Base-by-base conservation (phyloP, 768 basidiomycete species). In the Psilocybe subaeruginosa region DNA sequence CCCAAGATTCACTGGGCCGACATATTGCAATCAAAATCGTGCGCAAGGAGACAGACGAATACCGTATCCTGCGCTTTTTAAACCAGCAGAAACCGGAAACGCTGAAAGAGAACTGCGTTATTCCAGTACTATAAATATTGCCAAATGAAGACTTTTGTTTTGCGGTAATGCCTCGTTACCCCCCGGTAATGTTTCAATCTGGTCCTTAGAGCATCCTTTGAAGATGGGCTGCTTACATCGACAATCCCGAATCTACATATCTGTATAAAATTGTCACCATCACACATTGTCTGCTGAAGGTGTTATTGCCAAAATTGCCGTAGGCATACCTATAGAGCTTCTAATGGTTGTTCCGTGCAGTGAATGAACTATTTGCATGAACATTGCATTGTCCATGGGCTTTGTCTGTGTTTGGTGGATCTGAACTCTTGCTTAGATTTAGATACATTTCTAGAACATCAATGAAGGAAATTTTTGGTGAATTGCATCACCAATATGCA, bases 11-110 rank as follows among this genome's bases (percentile, higher is more conserved):
- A n/a, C 14, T 16, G 7, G 19, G 19, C n/a, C 51, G 60, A 2
- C 72, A 72, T 53, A 68, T 75, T 14, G 73, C 69, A 2, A 66
- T 75, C 11, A 74, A 75, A 52, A 30, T 68, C 9, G 66, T 71
- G n/a, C n/a, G n/a, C n/a, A n/a, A n/a, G n/a, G n/a, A n/a, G n/a
- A n/a, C n/a, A n/a, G n/a, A n/a, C n/a, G 0, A 75, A 58, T 68
- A 64, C 35, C 53, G 62, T 14, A 65, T 74, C 9, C 33, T 64
- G 33, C 59, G 60, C 7, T 67, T 67, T 56, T 43, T 75, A 9
- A 39, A 52, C 31, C 35, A 68, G 27, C 64, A 70, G 49, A 16
- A 11, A 19, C 9, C 43, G 30, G 52, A 56, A 4, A 19, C 29
- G 8, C 31, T 54, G 30, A 47, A 30, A 29, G 33, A 33, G 17